phyloP scores from a whole-genome alignment of 2,329 filamentous ascomycete genomes.

The Ceratocystis cacaofunesta region DNA sequence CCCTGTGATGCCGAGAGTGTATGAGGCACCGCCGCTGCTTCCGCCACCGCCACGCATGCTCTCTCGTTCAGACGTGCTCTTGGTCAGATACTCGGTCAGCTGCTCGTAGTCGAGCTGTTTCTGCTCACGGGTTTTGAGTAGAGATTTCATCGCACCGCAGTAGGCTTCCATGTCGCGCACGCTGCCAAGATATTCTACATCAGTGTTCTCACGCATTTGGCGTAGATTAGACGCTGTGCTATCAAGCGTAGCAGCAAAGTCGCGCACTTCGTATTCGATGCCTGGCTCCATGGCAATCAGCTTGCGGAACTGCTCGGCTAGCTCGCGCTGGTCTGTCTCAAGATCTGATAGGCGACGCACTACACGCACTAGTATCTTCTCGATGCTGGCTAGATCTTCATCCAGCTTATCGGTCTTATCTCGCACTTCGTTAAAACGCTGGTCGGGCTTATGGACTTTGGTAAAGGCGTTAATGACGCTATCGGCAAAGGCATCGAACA shows the following conservation, averaged over 20 bases:
- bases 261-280: conserved; percentile 65
- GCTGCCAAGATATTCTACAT: conserved; percentile 87
- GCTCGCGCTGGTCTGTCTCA: conserved; percentile 73
- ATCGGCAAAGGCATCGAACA: conserved; percentile 91
- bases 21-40: conserved; percentile 26
- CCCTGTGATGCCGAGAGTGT: conserved; percentile 47
- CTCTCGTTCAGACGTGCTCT: conserved; percentile 77
- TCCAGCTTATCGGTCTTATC: conserved; percentile 89
- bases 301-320: conserved; percentile 89
- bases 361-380: conserved; percentile 88
- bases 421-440: conserved; percentile 83
- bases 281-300: conserved; percentile 80
- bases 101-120: conserved; percentile 97
- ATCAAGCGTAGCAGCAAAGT: conserved; percentile 75
- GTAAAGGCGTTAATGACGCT: conserved; percentile 95
- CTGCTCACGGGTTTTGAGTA: conserved; percentile 86
- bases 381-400: conserved; percentile 81
- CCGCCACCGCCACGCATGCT: conserved; percentile 49
- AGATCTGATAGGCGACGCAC: conserved; percentile 77
- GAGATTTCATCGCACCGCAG: conserved; percentile 67
- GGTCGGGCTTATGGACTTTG: conserved; percentile 89
- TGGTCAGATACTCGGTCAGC: conserved; percentile 87
- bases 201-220: conserved; percentile 74
- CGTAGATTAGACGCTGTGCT: conserved; percentile 67
- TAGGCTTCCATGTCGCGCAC: conserved; percentile 94